phyloP scores from a whole-genome alignment of 2,329 filamentous ascomycete species.

The Phialophora expanda region DNA sequence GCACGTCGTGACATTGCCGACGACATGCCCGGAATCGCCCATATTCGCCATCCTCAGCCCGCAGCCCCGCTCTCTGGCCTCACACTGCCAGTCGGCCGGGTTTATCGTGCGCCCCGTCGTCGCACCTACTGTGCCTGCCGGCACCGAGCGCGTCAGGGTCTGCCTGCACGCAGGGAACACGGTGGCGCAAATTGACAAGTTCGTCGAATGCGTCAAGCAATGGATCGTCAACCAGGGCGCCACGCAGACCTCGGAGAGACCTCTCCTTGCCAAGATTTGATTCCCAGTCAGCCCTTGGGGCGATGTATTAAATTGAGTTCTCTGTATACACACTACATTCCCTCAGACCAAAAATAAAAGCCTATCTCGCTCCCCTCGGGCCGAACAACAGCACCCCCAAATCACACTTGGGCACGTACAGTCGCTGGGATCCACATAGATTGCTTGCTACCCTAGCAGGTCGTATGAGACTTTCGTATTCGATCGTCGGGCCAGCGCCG shows the following conservation, averaged over 20 bases:
- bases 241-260: background rate
- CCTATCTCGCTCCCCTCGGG: too few species aligned
- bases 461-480: too few species aligned
- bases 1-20: slow-evolving; percentile 31
- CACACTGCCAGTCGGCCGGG: slow-evolving; percentile 63
- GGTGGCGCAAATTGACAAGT: slow-evolving; percentile 58
- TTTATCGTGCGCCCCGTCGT: slow-evolving; percentile 70
- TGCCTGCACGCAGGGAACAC: slow-evolving; percentile 73
- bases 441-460: too few species aligned
- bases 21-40: slow-evolving; percentile 58
- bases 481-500: too few species aligned
- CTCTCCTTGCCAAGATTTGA: slow-evolving; percentile 16
- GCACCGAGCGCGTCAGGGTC: slow-evolving; percentile 67
- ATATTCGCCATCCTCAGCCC: slow-evolving; percentile 68
- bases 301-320: too few species aligned
- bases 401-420: too few species aligned
- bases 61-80: slow-evolving; percentile 63
- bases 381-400: too few species aligned
- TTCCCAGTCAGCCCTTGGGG: background rate
- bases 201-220: slow-evolving; percentile 55
- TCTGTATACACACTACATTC: background rate
- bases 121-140: slow-evolving; percentile 68
- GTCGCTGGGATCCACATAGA: too few species aligned
- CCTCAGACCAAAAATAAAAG: too few species aligned
- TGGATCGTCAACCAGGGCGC: slow-evolving; percentile 51